Evolutionary conservation across 2,329 filamentous ascomycete species (phyloP), one percentile per base, ranked within the genome.

Genomic region (Colletotrichum sp.): DNA sequence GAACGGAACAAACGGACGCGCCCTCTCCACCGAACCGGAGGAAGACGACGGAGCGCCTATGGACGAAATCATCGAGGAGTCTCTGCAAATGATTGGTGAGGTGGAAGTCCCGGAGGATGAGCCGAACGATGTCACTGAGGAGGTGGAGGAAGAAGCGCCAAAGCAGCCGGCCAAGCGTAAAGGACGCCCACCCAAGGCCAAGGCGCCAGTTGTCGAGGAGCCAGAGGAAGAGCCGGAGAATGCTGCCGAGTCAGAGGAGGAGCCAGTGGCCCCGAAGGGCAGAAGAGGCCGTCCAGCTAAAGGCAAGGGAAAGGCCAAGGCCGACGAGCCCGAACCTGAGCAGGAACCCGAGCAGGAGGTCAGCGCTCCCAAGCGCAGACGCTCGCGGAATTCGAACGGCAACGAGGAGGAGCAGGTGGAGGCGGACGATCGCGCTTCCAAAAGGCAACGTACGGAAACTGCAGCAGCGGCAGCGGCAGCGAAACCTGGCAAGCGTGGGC

Each of bases 11-110:
- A 81, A 83, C 79, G 78, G 85, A 24, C 66, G 70, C 62, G 62
- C 73, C 18, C 66, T 66, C 7, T 78, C 77, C 8, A 78, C 82
- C 13, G 78, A 79, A n/a, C 77, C 78, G 10, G 83, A 83, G 43
- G 82, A 83, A 18, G 80, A 80, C 21, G 83, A 79, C 21, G 79
- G 80, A 7, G 74, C 34, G 61, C 13, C 77, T 3, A 76, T 77
- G 13, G 56, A 77, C 28, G 66, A 73, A 77, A 15, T 76, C 79
- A 6, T 80, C 3, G 86, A 89, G 15, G 83, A 87, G 48, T 88
- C 87, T 4, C 81, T 88, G 79, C 81, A 83, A 56, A 85, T 89
- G 83, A 80, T 88, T 12, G 80, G 61, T 18, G 82, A 83, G 12
- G 80, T 78, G 66, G 66, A 79, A 77, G 15, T 70, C 83, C 48